Conservation (phyloP, 2,329 filamentous ascomycete species). For the Escovopsis sp. region DNA sequence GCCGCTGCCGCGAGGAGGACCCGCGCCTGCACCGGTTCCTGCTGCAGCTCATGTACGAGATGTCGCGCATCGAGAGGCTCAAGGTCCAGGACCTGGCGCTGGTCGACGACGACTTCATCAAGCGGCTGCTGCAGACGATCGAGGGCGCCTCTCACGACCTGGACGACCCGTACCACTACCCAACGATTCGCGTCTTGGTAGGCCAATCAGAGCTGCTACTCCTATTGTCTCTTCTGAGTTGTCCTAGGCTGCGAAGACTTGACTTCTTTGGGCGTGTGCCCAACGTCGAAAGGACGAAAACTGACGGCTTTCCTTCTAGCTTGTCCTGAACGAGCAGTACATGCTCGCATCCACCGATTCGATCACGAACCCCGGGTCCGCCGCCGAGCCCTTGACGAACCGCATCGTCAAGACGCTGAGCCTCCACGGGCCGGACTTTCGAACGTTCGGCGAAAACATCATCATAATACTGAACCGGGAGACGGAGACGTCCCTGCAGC, state of each 20-base stretch:
- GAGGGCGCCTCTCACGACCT: slow-evolving; percentile 77
- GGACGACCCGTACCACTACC: slow-evolving; percentile 89
- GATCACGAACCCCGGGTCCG: slow-evolving; percentile 22
- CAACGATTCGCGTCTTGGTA: slow-evolving; percentile 83
- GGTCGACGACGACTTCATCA: slow-evolving; percentile 68
- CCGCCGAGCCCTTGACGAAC: slow-evolving; percentile 56
- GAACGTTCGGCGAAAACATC: slow-evolving; percentile 95
- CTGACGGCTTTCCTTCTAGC: slow-evolving; percentile 36
- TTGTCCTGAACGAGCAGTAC: slow-evolving; percentile 96
- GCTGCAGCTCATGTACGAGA: slow-evolving; percentile 86
- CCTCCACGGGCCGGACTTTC: slow-evolving; percentile 63
- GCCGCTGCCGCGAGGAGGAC: slow-evolving; percentile 48
- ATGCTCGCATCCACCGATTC: slow-evolving; percentile 60
- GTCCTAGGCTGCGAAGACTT: too few relatives aligned
- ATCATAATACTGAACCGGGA: slow-evolving; percentile 91
- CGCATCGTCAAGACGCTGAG: slow-evolving; percentile 86
- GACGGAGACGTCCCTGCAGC: slow-evolving; percentile 81
- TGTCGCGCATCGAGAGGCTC: slow-evolving; percentile 80
- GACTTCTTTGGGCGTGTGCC: too few relatives aligned
- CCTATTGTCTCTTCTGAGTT: too few relatives aligned
- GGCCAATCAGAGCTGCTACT: slow-evolving; percentile 17
- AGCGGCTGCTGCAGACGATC: slow-evolving; percentile 72
- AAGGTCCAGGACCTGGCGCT: slow-evolving; percentile 61
- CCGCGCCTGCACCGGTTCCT: slow-evolving; percentile 63
- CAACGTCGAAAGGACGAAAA: too few relatives aligned